Conservation (phyloP, 257 asterid species). For the Solanum appendiculatum region DNA sequence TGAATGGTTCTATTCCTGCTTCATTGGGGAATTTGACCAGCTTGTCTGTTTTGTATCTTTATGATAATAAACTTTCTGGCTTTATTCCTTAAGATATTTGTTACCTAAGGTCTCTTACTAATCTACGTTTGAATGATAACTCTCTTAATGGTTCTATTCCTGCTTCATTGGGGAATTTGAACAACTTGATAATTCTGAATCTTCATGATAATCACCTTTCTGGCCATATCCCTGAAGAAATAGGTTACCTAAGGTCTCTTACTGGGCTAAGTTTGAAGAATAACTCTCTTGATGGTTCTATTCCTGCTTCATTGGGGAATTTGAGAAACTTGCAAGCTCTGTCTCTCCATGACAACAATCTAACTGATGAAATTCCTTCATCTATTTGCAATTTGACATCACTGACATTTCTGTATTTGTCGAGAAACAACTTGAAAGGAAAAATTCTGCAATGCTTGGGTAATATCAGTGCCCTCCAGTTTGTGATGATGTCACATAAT, state of each 20-base stretch:
- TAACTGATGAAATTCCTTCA: not conserved
- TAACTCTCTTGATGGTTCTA: not conserved
- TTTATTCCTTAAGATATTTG: no score
- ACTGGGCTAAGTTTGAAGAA: not conserved
- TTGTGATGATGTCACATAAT: not conserved
- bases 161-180: not conserved
- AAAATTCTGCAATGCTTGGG: not conserved
- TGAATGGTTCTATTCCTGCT: not conserved
- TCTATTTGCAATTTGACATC: not conserved
- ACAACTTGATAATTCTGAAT: not conserved
- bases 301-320: not conserved
- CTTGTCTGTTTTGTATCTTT: fast-evolving
- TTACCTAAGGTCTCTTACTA: not conserved
- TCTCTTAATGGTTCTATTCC: not conserved
- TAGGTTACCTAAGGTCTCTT: not conserved
- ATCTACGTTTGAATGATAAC: not conserved
- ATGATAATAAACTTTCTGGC: no score
- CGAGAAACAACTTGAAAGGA: not conserved
- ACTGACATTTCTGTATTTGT: not conserved
- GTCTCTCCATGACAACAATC: not conserved
- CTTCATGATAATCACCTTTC: not conserved
- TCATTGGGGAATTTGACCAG: no score
- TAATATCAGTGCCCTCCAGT: not conserved
- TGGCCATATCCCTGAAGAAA: constrained; percentile 4
- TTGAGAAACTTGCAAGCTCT: not conserved